Percentiles rank a stretch among this genome's conserved stretches.
These are phyloP conservation scores for Hypoxylon rubiginosum DNA, from an alignment of 2,329 filamentous ascomycete genomes.

Conservation along the genomic window DNA sequence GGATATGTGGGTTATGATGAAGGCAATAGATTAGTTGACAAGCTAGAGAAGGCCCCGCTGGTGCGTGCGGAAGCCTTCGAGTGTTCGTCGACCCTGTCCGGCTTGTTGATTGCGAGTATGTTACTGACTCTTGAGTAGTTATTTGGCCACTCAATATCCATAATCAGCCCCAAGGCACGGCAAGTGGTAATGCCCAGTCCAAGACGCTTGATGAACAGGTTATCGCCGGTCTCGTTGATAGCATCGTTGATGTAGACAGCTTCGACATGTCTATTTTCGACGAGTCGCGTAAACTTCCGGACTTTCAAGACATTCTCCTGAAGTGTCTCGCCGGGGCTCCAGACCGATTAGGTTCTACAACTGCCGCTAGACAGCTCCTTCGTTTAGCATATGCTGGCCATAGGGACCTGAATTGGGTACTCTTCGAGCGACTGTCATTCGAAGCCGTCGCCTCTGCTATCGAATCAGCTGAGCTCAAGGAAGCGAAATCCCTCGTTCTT, in stretches of 20 bases:
- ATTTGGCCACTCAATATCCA: no score
- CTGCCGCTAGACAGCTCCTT: background rate
- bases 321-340: background rate
- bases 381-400: background rate
- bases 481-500: constrained; percentile 29
- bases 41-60: no score
- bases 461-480: background rate
- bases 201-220: no score
- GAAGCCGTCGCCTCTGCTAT: background rate
- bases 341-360: background rate
- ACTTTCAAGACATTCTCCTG: background rate
- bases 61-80: no score
- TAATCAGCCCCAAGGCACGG: no score
- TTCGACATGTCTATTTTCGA: background rate
- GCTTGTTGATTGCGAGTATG: no score
- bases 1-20: no score
- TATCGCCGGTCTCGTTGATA: background rate
- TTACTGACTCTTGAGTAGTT: no score
- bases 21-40: no score
- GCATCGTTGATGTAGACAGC: background rate
- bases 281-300: background rate
- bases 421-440: background rate
- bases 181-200: no score
- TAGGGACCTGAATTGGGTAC: background rate
- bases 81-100: no score